A percentile compares a stretch with the other conserved stretches of the same genome.
Evolutionary conservation across 2,329 filamentous ascomycete genomes (phyloP).

Genomic region (Aspergillus texensis): DNA sequence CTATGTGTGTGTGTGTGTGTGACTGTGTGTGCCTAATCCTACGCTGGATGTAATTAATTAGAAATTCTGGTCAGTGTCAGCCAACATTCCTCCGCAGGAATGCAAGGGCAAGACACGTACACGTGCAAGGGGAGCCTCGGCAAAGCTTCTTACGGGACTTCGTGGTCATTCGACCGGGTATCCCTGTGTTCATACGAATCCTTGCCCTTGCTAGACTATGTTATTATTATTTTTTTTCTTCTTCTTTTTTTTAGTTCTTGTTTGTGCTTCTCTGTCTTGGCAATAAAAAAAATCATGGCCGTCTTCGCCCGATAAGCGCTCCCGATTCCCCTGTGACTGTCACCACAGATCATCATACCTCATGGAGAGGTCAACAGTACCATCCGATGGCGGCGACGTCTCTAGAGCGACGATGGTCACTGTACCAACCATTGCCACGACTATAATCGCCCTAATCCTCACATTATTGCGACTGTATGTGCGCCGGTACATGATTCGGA

Average conservation of each 20-base stretch:
- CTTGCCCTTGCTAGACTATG: not conserved
- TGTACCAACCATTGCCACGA: conserved; percentile 18
- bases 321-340: not conserved
- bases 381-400: conserved; percentile 8
- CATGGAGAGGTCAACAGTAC: conserved; percentile 5
- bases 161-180: not conserved
- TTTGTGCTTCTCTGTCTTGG: not conserved
- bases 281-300: not conserved
- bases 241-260: not conserved
- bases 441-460: conserved; percentile 14
- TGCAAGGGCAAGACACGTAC: not conserved
- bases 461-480: conserved; percentile 19
- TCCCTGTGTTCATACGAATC: not conserved
- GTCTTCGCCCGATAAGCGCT: not conserved
- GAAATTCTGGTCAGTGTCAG: not conserved
- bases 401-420: conserved; percentile 12
- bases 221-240: not conserved
- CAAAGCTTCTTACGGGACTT: not conserved
- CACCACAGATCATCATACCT: not conserved
- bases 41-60: not conserved
- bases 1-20: not conserved
- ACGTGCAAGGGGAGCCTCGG: not conserved
- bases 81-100: not conserved
- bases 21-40: not conserved
- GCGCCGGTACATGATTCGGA: conserved; percentile 15